phyloP scores from a whole-genome alignment of 2,329 filamentous ascomycete species.

The Aureobasidium lini region DNA sequence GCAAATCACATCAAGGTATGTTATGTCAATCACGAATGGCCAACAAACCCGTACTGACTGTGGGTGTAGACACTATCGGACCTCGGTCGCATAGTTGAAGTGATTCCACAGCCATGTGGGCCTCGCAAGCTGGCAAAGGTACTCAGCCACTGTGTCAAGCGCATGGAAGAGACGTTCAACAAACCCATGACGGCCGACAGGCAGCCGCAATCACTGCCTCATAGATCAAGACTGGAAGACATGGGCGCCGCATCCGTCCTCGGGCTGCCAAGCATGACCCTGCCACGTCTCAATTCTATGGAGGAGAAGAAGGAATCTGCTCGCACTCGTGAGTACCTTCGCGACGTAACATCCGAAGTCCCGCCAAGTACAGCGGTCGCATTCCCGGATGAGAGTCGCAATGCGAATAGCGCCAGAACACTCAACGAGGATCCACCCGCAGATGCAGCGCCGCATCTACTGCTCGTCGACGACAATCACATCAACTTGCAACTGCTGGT shows the following conservation, averaged over 20 bases:
- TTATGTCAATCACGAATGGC: background rate
- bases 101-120: slow-evolving; percentile 14
- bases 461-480: slow-evolving; percentile 22
- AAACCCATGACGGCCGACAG: background rate
- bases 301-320: background rate
- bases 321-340: background rate
- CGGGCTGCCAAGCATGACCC: background rate
- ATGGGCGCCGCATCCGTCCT: slow-evolving; percentile 4
- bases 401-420: background rate
- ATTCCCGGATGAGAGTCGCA: slow-evolving; percentile 6
- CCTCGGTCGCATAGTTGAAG: slow-evolving; percentile 12
- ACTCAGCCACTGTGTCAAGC: slow-evolving; percentile 2
- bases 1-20: slow-evolving; percentile 7
- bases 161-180: slow-evolving; percentile 1
- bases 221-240: background rate
- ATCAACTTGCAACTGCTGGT: slow-evolving; percentile 20
- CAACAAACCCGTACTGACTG: background rate
- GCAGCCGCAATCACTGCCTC: background rate
- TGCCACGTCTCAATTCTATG: background rate
- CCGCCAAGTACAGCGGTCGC: slow-evolving; percentile 9
- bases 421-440: background rate
- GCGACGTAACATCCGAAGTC: background rate
- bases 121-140: slow-evolving; percentile 14
- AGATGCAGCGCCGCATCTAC: slow-evolving; percentile 8
- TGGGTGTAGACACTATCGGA: slow-evolving; percentile 7